Base-by-base conservation (phyloP, 176 grass and related monocot genomes). In the Zoysia pacifica region DNA sequence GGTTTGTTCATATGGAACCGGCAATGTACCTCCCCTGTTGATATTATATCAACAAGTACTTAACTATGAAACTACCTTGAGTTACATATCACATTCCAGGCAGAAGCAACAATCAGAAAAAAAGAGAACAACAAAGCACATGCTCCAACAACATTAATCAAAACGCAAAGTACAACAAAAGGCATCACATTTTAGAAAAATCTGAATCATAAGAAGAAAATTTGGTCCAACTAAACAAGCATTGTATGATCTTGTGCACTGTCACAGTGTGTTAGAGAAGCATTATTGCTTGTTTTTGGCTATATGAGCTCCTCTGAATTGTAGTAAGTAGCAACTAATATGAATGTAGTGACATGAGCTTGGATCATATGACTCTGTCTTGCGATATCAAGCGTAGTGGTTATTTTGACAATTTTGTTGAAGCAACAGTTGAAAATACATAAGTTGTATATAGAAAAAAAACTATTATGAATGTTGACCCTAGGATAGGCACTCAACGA, bases 1-100 rank as follows among this genome's bases (percentile, higher is more conserved):
- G 87, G 83, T 94, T 91, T 91, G 79, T 91, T 85, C 82, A 92
- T 92, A 92, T 86, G 75, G 56, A 94, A 73, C 76, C 63, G 69
- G 84, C 72, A 51, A 62, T 84, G 81, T 85, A 28, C 54, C 72
- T 75, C 73, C 79, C 28, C 67, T 71, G 85, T 90, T 89, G 79
- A 87, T 91, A 28, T 0, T 28, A 28, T 28, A 89, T 72, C 83
- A 80, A 37, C 49, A 86, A 79, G 40, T 54, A 51, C 49, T 91
- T 81, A 39, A 72, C 55, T 76, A 70, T 41, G 78, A 20, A 59
- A 74, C 69, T 48, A 67, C 79, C 41, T 16, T 43, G 65, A 76
- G 44, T 48, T 51, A 78, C 39, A 13, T 51, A 52, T 65, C 55
- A 55, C 28, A 66, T 44, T 49, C 45, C 81, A 67, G 79, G 18